phyloP scores from a whole-genome alignment of 1,284 basidiomycete species.

The Lentinus polychrous region DNA sequence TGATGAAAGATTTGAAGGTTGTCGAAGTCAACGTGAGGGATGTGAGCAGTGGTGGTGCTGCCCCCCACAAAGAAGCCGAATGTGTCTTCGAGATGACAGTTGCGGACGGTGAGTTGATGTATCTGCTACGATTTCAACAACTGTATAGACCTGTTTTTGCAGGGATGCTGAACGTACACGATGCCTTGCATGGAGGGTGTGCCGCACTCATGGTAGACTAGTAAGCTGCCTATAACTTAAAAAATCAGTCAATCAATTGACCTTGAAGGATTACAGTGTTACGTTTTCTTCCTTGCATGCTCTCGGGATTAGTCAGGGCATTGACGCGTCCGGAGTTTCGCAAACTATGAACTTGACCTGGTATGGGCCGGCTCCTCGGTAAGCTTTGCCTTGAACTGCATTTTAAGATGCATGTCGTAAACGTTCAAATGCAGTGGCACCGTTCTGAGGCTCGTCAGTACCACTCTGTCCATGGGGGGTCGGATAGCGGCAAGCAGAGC shows the following conservation, averaged over 20 bases:
- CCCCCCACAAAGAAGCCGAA: conserved; percentile 12
- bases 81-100: conserved; percentile 21
- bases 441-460: conserved; percentile 18
- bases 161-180: conserved; percentile 25
- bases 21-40: conserved; percentile 16
- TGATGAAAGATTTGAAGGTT: conserved; percentile 16
- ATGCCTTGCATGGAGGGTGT: conserved; percentile 19
- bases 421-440: conserved; percentile 14
- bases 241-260: not conserved
- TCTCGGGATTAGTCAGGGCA: conserved; percentile 14
- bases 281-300: conserved; percentile 20
- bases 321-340: conserved; percentile 20
- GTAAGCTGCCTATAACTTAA: conserved; percentile 12
- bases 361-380: conserved; percentile 19
- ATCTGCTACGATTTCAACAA: not conserved
- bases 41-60: conserved; percentile 5
- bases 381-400: conserved; percentile 6
- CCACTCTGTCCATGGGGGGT: conserved; percentile 16
- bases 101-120: conserved; percentile 16
- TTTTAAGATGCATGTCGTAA: not conserved
- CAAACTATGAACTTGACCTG: conserved; percentile 20
- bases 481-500: conserved; percentile 16
- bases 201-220: conserved; percentile 20
- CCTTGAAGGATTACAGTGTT: not conserved
- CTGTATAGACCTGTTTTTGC: not conserved